Conservation (phyloP, 2,329 filamentous ascomycete genomes). For the Trichoderma citrinoviride region DNA sequence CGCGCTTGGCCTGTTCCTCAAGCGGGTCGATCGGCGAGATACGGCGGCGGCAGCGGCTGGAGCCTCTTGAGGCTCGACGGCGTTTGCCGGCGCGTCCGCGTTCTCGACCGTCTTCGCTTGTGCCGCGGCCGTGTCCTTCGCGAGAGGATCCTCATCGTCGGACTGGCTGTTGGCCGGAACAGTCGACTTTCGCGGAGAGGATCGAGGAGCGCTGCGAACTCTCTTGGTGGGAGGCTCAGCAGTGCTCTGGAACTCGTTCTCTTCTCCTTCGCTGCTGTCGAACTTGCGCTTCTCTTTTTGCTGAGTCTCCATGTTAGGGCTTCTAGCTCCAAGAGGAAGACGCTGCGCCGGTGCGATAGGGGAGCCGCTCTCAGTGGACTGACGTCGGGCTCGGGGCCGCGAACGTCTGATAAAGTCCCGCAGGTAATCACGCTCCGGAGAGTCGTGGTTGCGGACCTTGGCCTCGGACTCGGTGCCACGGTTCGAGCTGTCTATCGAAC, state of each 20-base stretch:
- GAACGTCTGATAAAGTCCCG: constrained; percentile 38
- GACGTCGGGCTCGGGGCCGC: constrained; percentile 30
- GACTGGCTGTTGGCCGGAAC: constrained; percentile 22
- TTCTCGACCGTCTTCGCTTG: neutral
- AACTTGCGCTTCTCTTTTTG: constrained; percentile 36
- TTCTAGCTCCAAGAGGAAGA: constrained; percentile 35
- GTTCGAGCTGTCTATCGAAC: neutral
- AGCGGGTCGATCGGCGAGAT: constrained; percentile 35
- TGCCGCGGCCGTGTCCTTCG: constrained; percentile 6
- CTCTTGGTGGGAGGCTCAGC: constrained; percentile 30
- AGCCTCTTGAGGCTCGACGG: constrained; percentile 23
- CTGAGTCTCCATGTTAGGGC: constrained; percentile 38
- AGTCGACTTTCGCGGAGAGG: neutral
- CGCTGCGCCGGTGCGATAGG: constrained; percentile 32
- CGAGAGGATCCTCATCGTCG: constrained; percentile 5
- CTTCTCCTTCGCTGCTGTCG: constrained; percentile 26
- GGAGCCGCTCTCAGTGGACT: constrained; percentile 35
- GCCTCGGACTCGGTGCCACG: neutral
- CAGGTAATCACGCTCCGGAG: constrained; percentile 37
- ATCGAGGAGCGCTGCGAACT: constrained; percentile 26
- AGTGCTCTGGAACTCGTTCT: constrained; percentile 24
- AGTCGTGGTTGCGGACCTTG: constrained; percentile 31
- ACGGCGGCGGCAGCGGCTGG: constrained; percentile 24
- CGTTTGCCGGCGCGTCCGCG: constrained; percentile 19
- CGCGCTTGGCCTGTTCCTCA: constrained; percentile 28